Evolutionary conservation across 257 asterid species (phyloP).

Genomic region (Vinca minor): DNA sequence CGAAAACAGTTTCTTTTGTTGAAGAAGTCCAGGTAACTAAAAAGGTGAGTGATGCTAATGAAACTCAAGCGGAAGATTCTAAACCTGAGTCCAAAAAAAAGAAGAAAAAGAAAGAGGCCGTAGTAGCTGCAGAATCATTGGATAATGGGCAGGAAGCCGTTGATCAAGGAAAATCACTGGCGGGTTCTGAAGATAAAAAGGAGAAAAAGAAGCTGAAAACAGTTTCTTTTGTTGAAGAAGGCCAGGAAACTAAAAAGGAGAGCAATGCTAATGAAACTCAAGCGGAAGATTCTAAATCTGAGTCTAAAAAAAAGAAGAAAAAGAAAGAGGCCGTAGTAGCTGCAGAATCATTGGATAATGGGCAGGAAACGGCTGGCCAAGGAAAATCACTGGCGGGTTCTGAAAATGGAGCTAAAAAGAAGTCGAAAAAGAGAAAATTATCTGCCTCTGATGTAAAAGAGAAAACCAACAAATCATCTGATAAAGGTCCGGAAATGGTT

Average conservation of each 20-base stretch:
- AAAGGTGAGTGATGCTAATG: not conserved
- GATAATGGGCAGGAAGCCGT: too few relatives aligned
- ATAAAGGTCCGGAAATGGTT: slow-evolving; percentile 8
- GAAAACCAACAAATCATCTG: slow-evolving; percentile 10
- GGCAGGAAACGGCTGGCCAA: too few relatives aligned
- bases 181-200: slow-evolving; percentile 25
- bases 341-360: too few relatives aligned
- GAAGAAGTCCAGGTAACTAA: slow-evolving; percentile 14
- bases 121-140: too few relatives aligned
- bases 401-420: slow-evolving; percentile 27
- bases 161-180: too few relatives aligned
- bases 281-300: slow-evolving; percentile 2
- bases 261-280: not conserved
- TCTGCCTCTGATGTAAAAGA: too few relatives aligned
- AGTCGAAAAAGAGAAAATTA: too few relatives aligned
- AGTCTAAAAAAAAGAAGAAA: slow-evolving; percentile 19
- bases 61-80: slow-evolving; percentile 1
- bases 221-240: slow-evolving; percentile 15
- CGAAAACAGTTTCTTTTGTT: slow-evolving; percentile 5
- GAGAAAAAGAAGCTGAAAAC: slow-evolving; percentile 22
- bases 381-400: too few relatives aligned
- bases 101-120: slow-evolving; percentile 19
- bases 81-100: slow-evolving; percentile 14
- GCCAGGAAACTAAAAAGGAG: slow-evolving; percentile 3
- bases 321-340: slow-evolving; percentile 17